A percentile compares a stretch with the other conserved stretches of the same genome.
Evolutionary conservation across 176 grass and related monocot genomes (phyloP).

Genomic region (Areca catechu): DNA sequence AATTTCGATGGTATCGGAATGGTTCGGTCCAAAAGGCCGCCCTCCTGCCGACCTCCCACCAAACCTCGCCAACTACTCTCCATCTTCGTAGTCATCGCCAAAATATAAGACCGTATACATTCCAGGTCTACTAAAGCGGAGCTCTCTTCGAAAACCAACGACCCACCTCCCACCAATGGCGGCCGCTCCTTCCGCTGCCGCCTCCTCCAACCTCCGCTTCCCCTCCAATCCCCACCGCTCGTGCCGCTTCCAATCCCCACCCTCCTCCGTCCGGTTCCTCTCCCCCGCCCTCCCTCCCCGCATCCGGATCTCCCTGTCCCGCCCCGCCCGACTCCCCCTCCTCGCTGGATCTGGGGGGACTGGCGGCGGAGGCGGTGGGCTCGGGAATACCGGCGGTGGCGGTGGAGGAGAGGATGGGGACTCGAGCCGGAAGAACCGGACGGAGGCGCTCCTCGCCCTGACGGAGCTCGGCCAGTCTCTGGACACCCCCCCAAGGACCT

Average conservation of each 20-base stretch:
- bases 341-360: constrained; percentile 24
- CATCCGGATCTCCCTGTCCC: constrained; percentile 14
- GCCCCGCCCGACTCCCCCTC: constrained; percentile 20
- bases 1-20: no score
- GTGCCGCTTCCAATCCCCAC: constrained; percentile 1
- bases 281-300: constrained; percentile 11
- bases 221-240: constrained; percentile 11
- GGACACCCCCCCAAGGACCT: constrained; percentile 72
- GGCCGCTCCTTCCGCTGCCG: constrained; percentile 1
- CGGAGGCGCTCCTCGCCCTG: constrained; percentile 64
- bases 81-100: no score
- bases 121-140: no score
- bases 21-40: no score
- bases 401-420: constrained; percentile 23
- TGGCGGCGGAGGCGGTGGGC: constrained; percentile 2
- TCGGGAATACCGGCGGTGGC: not conserved
- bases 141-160: no score
- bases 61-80: no score
- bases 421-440: constrained; percentile 26
- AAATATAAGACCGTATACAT: no score
- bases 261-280: constrained; percentile 22
- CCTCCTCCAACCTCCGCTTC: constrained; percentile 13
- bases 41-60: no score
- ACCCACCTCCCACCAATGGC: not conserved
- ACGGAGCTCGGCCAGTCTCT: constrained; percentile 60